Evolutionary conservation across 129 eudicot genomes (phyloP), one percentile per base, ranked within the genome.

Genomic region (Lonicera japonica): DNA sequence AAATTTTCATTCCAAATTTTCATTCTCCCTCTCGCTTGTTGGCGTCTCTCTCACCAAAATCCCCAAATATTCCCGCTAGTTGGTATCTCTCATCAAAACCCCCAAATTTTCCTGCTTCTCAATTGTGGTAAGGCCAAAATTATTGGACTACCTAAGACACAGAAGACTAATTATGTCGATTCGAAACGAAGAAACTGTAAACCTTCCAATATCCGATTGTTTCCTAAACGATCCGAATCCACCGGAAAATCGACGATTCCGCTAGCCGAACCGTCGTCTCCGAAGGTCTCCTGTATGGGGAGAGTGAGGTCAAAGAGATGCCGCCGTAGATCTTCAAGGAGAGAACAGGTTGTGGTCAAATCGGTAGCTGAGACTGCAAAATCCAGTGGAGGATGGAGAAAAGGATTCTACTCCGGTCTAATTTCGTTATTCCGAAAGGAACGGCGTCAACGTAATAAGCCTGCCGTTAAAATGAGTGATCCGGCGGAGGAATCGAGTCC

Each of bases 231-330:
- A 63, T 67, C 94, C 29, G 81, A 66, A 25, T 65, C 86, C 10
- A 57, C 60, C 0, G 81, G 73, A 0, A 80, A 80, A 64, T 54
- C 66, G 56, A 56, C 79, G 45, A 69, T 53, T 60, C 47, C 76
- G 41, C 25, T 79, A 48, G 22, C 67, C 8, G 97, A 90, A 21
- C 97, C 97, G 70, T 75, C 84, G 2, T 90, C 97, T 16, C 97
- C 97, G 22, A 90, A 90, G 77, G 97, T 90, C 0, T 86, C 97
- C 17, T 90, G 97, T 22, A 85, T 90, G 61, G 97, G 97, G 12
- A 61, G 91, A 67, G 97, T 90, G 24, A 73, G 84, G 60, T 90
- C 97, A 12, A 90, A 83, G 77, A 64, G 78, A 20, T 59, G 80
- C 23, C 72, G 86, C 13, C 65, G 84, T 8, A 63, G 73, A 23